phyloP scores from a whole-genome alignment of 2,329 filamentous ascomycete genomes.

The Magnaporthiopsis incrustans region DNA sequence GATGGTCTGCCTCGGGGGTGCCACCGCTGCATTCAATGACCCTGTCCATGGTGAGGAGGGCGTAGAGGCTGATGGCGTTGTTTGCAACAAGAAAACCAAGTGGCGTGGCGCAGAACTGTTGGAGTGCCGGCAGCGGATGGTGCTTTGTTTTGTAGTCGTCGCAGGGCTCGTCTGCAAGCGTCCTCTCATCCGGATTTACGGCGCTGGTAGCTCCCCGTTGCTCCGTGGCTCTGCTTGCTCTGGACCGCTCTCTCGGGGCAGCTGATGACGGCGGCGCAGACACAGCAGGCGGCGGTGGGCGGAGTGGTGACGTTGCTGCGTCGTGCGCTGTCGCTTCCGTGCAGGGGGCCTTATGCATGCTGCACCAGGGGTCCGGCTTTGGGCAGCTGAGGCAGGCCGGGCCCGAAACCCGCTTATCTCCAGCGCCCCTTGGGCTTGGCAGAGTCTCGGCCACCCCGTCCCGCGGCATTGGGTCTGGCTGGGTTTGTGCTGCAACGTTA shows the following conservation, averaged over 20 bases:
- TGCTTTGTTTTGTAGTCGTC: background rate
- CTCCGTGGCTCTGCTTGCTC: background rate
- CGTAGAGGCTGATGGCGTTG: background rate
- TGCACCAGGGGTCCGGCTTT: background rate
- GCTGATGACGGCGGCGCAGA: background rate
- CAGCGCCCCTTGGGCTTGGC: background rate
- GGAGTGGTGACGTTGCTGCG: background rate
- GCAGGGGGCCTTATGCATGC: background rate
- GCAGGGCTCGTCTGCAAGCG: background rate
- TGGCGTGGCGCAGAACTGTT: conserved; percentile 3
- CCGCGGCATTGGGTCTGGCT: background rate
- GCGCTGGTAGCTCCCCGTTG: background rate
- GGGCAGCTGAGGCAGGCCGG: no score
- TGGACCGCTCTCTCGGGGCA: background rate
- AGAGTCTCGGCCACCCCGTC: background rate
- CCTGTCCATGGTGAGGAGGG: conserved; percentile 2
- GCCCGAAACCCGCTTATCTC: background rate
- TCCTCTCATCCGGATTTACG: background rate
- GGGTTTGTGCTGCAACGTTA: background rate
- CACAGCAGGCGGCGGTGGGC: background rate
- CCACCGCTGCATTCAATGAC: conserved; percentile 38
- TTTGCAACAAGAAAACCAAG: background rate
- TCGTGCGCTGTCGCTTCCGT: background rate
- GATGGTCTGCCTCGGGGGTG: conserved; percentile 52
- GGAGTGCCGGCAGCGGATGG: conserved; percentile 6